These are phyloP conservation scores for Mycena filopes DNA, from an alignment of 768 basidiomycete genomes.

Conservation along the genomic window DNA sequence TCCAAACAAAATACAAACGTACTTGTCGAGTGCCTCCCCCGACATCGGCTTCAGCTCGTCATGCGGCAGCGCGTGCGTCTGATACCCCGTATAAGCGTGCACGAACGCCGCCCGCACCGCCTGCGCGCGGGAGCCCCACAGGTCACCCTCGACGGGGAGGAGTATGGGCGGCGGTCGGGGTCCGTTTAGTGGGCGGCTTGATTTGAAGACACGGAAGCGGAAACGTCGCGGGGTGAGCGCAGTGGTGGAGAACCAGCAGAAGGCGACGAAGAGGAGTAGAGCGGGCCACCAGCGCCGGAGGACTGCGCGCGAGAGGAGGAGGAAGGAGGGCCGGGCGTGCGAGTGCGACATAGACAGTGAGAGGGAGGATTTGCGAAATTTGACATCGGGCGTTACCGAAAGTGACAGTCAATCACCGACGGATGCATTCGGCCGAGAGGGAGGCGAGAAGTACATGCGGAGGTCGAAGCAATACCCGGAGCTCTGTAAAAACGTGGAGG, in stretches of 20 bases:
- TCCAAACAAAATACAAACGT: constrained; percentile 34
- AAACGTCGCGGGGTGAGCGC: constrained; percentile 16
- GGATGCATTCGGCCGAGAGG: too few species aligned
- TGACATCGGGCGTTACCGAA: too few species aligned
- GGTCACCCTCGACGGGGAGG: constrained; percentile 13
- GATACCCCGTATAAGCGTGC: constrained; percentile 70
- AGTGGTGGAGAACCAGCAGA: constrained; percentile 2
- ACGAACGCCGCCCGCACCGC: constrained; percentile 68
- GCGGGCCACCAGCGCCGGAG: constrained; percentile 21
- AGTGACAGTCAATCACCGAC: too few species aligned
- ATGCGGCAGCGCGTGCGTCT: constrained; percentile 58
- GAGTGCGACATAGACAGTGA: not conserved
- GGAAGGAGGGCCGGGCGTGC: not conserved
- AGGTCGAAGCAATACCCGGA: too few species aligned
- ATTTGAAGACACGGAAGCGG: constrained; percentile 24
- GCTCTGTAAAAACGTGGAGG: too few species aligned
- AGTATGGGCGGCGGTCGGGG: constrained; percentile 18
- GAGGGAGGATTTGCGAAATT: too few species aligned
- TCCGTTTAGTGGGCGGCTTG: constrained; percentile 11
- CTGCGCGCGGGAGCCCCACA: constrained; percentile 63
- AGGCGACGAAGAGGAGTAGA: not conserved
- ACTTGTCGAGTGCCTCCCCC: constrained; percentile 66
- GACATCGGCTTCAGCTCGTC: constrained; percentile 70
- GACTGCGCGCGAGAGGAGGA: constrained; percentile 4
- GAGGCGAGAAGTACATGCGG: too few species aligned